Evolutionary conservation across 2,329 filamentous ascomycete species (phyloP).

Genomic region (Cephalotrichum gorgonifer): DNA sequence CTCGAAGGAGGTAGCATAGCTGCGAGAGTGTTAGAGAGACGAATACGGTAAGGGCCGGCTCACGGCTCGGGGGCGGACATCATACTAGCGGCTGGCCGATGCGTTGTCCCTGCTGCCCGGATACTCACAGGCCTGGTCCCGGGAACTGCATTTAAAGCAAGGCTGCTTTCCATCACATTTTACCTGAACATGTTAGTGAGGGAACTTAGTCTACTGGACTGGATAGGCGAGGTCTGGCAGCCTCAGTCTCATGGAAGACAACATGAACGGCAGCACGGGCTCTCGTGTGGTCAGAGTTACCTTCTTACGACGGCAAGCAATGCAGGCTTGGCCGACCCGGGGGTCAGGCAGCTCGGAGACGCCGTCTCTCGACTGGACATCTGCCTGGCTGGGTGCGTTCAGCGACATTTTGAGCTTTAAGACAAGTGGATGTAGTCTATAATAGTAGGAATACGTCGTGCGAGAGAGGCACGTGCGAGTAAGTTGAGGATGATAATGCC

Average conservation of each 20-base stretch:
- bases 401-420: neutral
- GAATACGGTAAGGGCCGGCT: neutral
- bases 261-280: neutral
- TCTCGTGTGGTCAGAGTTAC: neutral
- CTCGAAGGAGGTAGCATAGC: slow-evolving; percentile 13
- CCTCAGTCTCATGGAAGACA: too few species aligned
- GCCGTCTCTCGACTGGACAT: neutral
- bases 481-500: too few species aligned
- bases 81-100: slow-evolving; percentile 12
- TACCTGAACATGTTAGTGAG: slow-evolving; percentile 9
- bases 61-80: neutral
- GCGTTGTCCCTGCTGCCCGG: slow-evolving; percentile 14
- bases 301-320: slow-evolving; percentile 12
- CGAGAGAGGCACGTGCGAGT: too few species aligned
- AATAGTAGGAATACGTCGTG: too few species aligned
- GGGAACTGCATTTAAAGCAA: slow-evolving; percentile 14
- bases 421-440: too few species aligned
- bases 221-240: neutral
- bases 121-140: slow-evolving; percentile 12
- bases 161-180: slow-evolving; percentile 16
- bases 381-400: neutral
- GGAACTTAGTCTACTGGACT: neutral
- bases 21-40: neutral
- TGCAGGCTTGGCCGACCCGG: slow-evolving; percentile 10
- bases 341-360: neutral